A percentile compares a stretch with the other conserved stretches of the same genome.
Conservation (phyloP, 352 stramenopile species). For the Hyaloperonospora arabidopsidis region DNA sequence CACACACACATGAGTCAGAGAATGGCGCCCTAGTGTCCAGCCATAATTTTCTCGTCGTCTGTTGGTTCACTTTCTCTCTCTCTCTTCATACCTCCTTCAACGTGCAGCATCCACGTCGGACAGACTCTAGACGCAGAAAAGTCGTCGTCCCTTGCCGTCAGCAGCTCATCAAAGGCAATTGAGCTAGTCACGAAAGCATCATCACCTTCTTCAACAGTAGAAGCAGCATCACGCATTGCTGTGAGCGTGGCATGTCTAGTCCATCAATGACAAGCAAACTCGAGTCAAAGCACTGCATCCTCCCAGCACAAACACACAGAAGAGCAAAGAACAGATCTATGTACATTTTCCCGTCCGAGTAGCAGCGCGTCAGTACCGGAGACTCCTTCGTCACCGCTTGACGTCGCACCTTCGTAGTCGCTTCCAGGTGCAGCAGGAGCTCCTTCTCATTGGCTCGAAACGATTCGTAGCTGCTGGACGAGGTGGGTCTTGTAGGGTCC, state of each 20-base stretch:
- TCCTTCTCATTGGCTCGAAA: constrained; percentile 23
- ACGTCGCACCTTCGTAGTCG: constrained; percentile 46
- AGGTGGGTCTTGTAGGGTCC: constrained; percentile 7
- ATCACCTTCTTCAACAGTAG: constrained; percentile 9
- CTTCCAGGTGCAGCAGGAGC: constrained; percentile 31
- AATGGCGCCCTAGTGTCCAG: not conserved
- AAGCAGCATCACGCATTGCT: too few species aligned
- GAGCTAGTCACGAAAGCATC: constrained; percentile 15
- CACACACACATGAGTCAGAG: constrained; percentile 9
- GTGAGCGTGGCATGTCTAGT: too few species aligned
- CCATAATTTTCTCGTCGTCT: constrained; percentile 6
- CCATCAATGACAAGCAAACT: too few species aligned
- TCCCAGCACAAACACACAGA: too few species aligned
- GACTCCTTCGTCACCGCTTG: constrained; percentile 27
- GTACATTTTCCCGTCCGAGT: constrained; percentile 74
- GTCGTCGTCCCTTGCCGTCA: constrained; percentile 17
- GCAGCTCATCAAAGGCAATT: constrained; percentile 29
- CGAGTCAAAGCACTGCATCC: too few species aligned
- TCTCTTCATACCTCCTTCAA: constrained; percentile 13
- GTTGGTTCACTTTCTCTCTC: constrained; percentile 3
- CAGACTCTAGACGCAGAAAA: constrained; percentile 15
- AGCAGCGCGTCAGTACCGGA: constrained; percentile 43
- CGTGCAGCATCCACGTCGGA: constrained; percentile 20
- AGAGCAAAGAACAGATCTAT: too few species aligned
- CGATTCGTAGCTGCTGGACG: constrained; percentile 19